Evolutionary conservation across 768 basidiomycete genomes (phyloP), one percentile per base, ranked within the genome.

Genomic region (Russula sp.): DNA sequence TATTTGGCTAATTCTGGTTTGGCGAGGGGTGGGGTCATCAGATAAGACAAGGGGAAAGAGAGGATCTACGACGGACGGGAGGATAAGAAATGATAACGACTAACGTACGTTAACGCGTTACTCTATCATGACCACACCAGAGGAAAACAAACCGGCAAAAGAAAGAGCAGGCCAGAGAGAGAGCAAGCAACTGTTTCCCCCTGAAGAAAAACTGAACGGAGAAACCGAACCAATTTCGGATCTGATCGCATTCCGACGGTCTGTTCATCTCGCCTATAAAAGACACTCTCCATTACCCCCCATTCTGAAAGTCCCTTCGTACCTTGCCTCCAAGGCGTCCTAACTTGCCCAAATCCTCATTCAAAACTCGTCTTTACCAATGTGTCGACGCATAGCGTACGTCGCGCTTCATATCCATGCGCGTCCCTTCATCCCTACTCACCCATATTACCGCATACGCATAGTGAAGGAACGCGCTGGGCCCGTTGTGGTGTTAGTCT

Each of bases 351-450:
- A 22, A n/a, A 34, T 26, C 61, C 30, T 34, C 38, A 5, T 30
- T 38, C 32, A 55, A 54, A 51, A 46, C 49, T 28, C 26, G 34
- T 10, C 32, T 11, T 16, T 38, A 36, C 13, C 42, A 66, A 91
- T 91, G 89, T 91, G 89, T 73, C 83, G 79, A 79, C 84, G 84
- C 75, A 79, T 90, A 74, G 86, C 89, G 89, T 90, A 77, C 71
- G 88, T 82, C 32, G 13, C 58, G 24, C n/a, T 55, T 42, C 20
- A 22, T 28, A 20, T 28, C 42, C 36, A 51, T n/a, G 14, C 30
- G 58, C 28, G 30, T 68, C 30, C 46, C 55, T 49, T 53, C 70
- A 67, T 30, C 69, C 61, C 53, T 32, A 22, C 46, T 67, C 53
- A 36, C 24, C 30, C 60, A 7, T n/a, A 3, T 55, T 46, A 48